A percentile compares a stretch with the other conserved stretches of the same genome.
phyloP scores from a whole-genome alignment of 2,329 filamentous ascomycete genomes.

The Chrysosphaeria jannelii region DNA sequence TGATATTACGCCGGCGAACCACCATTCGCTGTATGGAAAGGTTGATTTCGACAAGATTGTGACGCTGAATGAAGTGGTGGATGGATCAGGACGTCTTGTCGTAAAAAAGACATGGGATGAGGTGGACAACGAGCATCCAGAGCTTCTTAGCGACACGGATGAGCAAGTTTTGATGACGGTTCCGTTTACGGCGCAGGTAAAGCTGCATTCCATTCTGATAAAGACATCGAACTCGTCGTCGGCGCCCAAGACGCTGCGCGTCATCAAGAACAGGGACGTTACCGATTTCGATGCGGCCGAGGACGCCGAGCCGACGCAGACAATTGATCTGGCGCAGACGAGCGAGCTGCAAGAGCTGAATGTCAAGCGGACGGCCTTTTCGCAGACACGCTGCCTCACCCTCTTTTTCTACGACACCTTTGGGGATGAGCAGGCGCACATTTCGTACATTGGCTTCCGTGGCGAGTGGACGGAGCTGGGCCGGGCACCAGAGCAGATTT shows the following conservation, averaged over 20 bases:
- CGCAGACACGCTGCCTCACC: constrained; percentile 49
- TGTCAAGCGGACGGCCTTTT: constrained; percentile 69
- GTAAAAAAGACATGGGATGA: constrained; percentile 82
- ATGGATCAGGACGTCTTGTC: constrained; percentile 39
- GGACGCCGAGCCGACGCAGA: constrained; percentile 30
- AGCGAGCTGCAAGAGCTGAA: constrained; percentile 63
- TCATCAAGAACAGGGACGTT: constrained; percentile 66
- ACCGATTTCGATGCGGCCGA: constrained; percentile 57
- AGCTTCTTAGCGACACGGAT: constrained; percentile 63
- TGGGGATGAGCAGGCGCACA: constrained; percentile 47
- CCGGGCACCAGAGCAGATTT: constrained; percentile 51
- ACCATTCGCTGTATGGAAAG: constrained; percentile 71
- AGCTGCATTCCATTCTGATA: constrained; percentile 66
- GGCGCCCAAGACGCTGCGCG: constrained; percentile 55
- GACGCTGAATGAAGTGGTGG: constrained; percentile 52
- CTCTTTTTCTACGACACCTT: constrained; percentile 90
- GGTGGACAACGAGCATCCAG: constrained; percentile 36
- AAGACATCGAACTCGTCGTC: constrained; percentile 41
- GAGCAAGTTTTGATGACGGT: constrained; percentile 84
- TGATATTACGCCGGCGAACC: constrained; percentile 72
- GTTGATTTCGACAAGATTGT: constrained; percentile 66
- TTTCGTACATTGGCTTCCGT: constrained; percentile 76
- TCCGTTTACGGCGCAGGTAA: constrained; percentile 87
- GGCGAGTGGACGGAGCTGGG: constrained; percentile 79
- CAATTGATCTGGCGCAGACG: constrained; percentile 46